A percentile compares a stretch with the other conserved stretches of the same genome.
phyloP scores from a whole-genome alignment of 2,329 filamentous ascomycete genomes.

The Epichloe sp. region DNA sequence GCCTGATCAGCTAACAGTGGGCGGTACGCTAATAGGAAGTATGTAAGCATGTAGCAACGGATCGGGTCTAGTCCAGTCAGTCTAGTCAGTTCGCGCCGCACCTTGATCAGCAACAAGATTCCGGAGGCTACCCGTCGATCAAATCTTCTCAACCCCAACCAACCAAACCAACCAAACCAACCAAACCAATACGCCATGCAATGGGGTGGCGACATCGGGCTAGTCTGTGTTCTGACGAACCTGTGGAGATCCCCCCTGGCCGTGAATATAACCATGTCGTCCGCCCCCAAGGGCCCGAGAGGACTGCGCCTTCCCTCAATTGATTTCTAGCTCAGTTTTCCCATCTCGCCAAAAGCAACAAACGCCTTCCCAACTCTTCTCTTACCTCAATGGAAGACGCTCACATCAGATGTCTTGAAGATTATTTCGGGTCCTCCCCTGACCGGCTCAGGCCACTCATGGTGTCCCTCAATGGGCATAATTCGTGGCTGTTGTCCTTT shows the following conservation, averaged over 20 bases:
- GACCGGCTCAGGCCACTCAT: slow-evolving; percentile 14
- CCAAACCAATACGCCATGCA: not conserved
- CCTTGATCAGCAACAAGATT: not conserved
- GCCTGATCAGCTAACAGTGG: too few species aligned
- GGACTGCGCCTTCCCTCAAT: not conserved
- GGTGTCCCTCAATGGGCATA: slow-evolving; percentile 21
- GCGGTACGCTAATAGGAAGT: not conserved
- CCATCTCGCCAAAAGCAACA: not conserved
- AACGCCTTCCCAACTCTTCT: not conserved
- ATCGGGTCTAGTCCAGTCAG: not conserved
- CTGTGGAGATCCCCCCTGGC: not conserved
- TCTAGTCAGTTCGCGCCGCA: not conserved
- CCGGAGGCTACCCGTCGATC: not conserved
- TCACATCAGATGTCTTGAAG: slow-evolving; percentile 7
- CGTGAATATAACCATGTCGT: not conserved
- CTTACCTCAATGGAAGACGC: slow-evolving; percentile 7
- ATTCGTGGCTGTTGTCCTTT: slow-evolving; percentile 22
- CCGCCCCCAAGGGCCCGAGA: not conserved
- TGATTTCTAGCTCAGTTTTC: not conserved
- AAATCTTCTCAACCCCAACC: not conserved
- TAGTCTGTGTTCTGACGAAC: not conserved
- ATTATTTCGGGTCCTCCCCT: slow-evolving; percentile 6
- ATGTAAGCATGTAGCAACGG: not conserved
- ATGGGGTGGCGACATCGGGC: not conserved
- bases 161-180: not conserved